Percentiles rank a stretch among this genome's conserved stretches.
phyloP scores from a whole-genome alignment of 345 rosid species.

The Brassica rapa region DNA sequence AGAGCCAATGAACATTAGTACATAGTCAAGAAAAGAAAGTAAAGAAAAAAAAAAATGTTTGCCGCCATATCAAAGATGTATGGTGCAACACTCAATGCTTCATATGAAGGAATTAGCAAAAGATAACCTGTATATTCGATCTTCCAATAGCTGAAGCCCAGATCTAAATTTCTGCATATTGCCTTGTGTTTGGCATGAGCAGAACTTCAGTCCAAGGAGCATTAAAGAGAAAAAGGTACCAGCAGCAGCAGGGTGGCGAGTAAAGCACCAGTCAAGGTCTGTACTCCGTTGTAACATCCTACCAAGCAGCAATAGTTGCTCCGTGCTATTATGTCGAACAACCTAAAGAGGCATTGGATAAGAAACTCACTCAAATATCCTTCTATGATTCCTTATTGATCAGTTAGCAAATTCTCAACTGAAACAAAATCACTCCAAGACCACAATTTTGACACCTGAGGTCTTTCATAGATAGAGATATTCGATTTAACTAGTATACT shows the following conservation, averaged over 20 bases:
- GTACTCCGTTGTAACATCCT: conserved; percentile 82
- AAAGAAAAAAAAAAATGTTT: background rate
- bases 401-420: background rate
- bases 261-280: conserved; percentile 74
- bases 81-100: conserved; percentile 6
- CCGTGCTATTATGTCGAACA: conserved; percentile 71
- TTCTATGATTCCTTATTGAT: background rate
- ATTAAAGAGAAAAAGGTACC: conserved; percentile 88
- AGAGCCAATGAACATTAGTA: background rate
- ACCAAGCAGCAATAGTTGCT: conserved; percentile 85
- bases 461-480: background rate
- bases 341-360: conserved; percentile 48
- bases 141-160: conserved; percentile 80
- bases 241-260: conserved; percentile 84
- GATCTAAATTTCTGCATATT: conserved; percentile 67
- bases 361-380: background rate
- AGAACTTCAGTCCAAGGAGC: conserved; percentile 92
- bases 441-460: background rate
- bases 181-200: conserved; percentile 71
- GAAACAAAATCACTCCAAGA: background rate
- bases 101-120: background rate
- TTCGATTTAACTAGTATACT: background rate
- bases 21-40: background rate
- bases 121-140: conserved; percentile 76
- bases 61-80: conserved; percentile 22